These are phyloP conservation scores for Striga hermonthica DNA, from an alignment of 305 asterid genomes.

Conservation along the genomic window DNA sequence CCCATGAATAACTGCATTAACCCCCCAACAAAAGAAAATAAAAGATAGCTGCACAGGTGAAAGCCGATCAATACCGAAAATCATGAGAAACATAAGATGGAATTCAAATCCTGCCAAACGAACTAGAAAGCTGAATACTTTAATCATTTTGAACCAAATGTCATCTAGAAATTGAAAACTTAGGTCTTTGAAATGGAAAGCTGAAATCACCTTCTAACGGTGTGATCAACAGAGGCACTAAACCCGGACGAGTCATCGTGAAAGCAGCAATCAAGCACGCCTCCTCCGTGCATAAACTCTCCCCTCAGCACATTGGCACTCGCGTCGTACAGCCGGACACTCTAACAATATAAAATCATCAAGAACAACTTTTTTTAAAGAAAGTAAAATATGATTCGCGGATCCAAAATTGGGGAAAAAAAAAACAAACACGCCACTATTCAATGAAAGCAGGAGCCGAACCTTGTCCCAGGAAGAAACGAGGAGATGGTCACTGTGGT, in stretches of 20 bases:
- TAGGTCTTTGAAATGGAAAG: not conserved
- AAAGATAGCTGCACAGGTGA: not conserved
- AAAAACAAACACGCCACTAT: not conserved
- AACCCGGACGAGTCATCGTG: slow-evolving; percentile 98
- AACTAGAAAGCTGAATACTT: not conserved
- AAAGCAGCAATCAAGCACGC: slow-evolving; percentile 91
- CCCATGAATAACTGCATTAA: not conserved
- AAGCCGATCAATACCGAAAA: too few species aligned
- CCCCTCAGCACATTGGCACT: slow-evolving; percentile 74
- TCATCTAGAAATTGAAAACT: not conserved
- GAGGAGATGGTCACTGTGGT: slow-evolving; percentile 83
- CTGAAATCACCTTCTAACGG: slow-evolving; percentile 66
- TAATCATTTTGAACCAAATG: too few species aligned
- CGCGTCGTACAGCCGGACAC: slow-evolving; percentile 86
- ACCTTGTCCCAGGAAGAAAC: slow-evolving; percentile 99
- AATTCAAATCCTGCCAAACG: not conserved
- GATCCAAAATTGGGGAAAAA: not conserved
- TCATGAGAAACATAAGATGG: too few species aligned
- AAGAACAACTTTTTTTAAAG: too few species aligned
- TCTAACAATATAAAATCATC: slow-evolving; percentile 35
- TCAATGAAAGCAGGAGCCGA: not conserved
- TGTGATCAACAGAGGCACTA: slow-evolving; percentile 73
- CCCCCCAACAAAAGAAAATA: not conserved
- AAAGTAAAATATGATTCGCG: slow-evolving; percentile 1
- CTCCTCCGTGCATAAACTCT: slow-evolving; percentile 83